Percentiles rank a stretch among this genome's conserved stretches.
These are phyloP conservation scores for Hypoxylon cercidicola DNA, from an alignment of 495 filamentous ascomycete species.

Conservation along the genomic window DNA sequence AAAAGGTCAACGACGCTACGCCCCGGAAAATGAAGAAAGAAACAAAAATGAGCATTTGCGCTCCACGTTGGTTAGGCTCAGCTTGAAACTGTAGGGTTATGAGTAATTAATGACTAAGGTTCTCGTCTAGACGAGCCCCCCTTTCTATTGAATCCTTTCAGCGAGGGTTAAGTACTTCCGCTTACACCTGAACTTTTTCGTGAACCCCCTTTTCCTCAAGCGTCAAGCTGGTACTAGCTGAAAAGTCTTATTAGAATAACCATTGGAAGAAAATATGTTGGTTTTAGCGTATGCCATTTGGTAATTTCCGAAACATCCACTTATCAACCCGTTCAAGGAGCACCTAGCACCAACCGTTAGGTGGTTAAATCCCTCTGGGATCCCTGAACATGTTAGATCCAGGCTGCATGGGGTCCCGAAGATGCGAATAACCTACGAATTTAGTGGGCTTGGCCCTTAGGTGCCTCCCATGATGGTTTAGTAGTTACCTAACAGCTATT, in stretches of 20 bases:
- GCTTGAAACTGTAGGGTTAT: neutral
- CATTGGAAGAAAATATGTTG: neutral
- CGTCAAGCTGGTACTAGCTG: neutral
- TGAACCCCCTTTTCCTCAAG: neutral
- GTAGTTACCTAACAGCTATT: no score
- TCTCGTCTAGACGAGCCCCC: no score
- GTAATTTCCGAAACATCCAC: conserved; percentile 32
- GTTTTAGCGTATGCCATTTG: conserved; percentile 2
- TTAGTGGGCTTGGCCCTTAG: conserved; percentile 10
- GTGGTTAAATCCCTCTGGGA: conserved; percentile 14
- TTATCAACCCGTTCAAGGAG: conserved; percentile 11
- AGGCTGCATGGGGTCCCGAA: conserved; percentile 23
- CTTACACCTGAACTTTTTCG: neutral
- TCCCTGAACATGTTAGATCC: conserved; percentile 32
- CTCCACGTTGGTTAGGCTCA: neutral
- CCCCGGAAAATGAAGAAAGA: no score
- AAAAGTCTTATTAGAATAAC: no score
- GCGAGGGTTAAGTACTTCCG: neutral
- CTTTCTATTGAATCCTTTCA: neutral
- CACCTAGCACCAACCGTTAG: conserved; percentile 3
- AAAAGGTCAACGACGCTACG: no score
- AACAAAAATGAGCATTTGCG: no score
- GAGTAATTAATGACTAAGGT: neutral
- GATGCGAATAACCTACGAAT: conserved; percentile 27
- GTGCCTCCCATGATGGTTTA: neutral